A percentile compares a stretch with the other conserved stretches of the same genome.
These are phyloP conservation scores for Hypoxylon trugodes DNA, from an alignment of 495 filamentous ascomycete genomes.

Conservation along the genomic window DNA sequence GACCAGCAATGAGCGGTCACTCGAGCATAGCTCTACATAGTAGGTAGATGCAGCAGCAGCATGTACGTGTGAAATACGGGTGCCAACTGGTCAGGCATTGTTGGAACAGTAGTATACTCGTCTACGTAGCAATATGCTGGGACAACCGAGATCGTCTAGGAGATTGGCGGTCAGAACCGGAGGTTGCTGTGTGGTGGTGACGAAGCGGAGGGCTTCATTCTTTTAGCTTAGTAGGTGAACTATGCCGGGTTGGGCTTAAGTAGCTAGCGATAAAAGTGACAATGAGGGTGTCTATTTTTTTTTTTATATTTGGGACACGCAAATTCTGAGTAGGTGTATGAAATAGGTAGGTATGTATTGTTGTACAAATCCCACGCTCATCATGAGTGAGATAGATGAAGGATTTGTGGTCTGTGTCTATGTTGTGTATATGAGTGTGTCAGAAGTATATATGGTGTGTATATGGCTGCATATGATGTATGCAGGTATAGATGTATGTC, in stretches of 20 bases:
- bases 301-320: conserved; percentile 2
- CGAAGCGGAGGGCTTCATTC: conserved; percentile 35
- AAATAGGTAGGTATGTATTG: neutral
- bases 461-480: too few relatives aligned
- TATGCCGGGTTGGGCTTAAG: conserved; percentile 30
- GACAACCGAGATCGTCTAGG: conserved; percentile 39
- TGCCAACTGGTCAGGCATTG: conserved; percentile 38
- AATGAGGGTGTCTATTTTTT: conserved; percentile 15
- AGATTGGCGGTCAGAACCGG: conserved; percentile 43
- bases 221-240: conserved; percentile 28
- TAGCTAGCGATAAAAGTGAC: conserved; percentile 19
- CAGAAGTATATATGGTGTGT: too few relatives aligned
- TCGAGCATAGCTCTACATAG: too few relatives aligned
- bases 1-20: conserved; percentile 35
- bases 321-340: neutral
- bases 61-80: conserved; percentile 31
- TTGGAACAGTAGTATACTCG: conserved; percentile 23
- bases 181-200: conserved; percentile 29
- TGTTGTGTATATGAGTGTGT: too few relatives aligned
- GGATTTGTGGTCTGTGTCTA: too few relatives aligned
- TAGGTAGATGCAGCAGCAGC: conserved; percentile 8
- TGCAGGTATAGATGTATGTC: conserved; percentile 24
- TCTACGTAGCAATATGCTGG: conserved; percentile 17
- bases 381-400: too few relatives aligned
- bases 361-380: neutral